Conservation (phyloP, 2,329 filamentous ascomycete genomes). For the Tolypocladium ovalisporum region DNA sequence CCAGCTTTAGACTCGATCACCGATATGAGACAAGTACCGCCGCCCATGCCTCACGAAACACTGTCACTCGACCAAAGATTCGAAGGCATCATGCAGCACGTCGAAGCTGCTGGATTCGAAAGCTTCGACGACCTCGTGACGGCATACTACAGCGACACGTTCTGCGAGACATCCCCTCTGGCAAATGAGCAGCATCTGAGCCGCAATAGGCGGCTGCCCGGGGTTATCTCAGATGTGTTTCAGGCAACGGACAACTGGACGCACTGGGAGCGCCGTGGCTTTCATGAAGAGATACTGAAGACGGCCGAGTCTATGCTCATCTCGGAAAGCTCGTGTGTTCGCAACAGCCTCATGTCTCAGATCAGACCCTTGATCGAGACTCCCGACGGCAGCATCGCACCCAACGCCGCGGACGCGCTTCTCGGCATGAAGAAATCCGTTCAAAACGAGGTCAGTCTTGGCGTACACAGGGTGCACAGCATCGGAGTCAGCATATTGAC, state of each 20-base stretch:
- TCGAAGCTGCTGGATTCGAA: slow-evolving; percentile 12
- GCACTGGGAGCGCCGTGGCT: slow-evolving; percentile 13
- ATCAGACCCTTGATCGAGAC: slow-evolving; percentile 8
- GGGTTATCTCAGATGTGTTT: slow-evolving; percentile 11
- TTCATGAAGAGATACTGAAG: slow-evolving; percentile 16
- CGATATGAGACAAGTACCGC: neutral
- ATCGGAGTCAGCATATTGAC: neutral
- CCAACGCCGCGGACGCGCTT: slow-evolving; percentile 4
- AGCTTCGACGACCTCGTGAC: slow-evolving; percentile 15
- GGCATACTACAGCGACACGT: slow-evolving; percentile 13
- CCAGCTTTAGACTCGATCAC: neutral
- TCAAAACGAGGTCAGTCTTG: slow-evolving; percentile 11
- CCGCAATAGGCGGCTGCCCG: slow-evolving; percentile 13
- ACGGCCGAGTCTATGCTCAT: slow-evolving; percentile 10
- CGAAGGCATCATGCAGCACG: slow-evolving; percentile 11
- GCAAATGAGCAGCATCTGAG: slow-evolving; percentile 15
- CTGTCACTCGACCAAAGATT: slow-evolving; percentile 9
- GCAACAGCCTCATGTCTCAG: slow-evolving; percentile 4
- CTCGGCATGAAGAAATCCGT: slow-evolving; percentile 9
- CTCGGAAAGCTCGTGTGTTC: slow-evolving; percentile 5
- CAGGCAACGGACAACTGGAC: slow-evolving; percentile 9
- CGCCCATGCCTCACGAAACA: neutral
- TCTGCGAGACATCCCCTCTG: slow-evolving; percentile 9
- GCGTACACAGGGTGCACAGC: neutral
- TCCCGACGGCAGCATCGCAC: slow-evolving; percentile 3